Evolutionary conservation across 192 early-diverging fungal species (phyloP), one percentile per base, ranked within the genome.

Genomic region (Rhizophagus clarus): DNA sequence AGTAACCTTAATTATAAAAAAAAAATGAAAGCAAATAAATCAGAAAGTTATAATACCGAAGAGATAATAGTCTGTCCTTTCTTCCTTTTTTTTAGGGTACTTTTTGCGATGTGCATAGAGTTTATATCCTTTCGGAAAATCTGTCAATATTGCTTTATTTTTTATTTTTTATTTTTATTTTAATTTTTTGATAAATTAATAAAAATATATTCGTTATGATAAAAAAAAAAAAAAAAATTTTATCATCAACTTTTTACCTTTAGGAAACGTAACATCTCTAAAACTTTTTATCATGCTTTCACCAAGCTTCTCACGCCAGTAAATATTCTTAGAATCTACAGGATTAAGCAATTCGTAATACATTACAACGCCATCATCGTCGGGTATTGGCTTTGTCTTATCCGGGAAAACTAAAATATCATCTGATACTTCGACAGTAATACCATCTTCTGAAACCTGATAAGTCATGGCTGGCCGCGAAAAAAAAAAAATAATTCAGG

Each of bases 101-200:
- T 69, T 69, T 69, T 37, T 29, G 12, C 67, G 28, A 69, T 69
- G 67, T 22, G 28, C 67, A 12, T 69, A 69, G 22, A 69, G 67
- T 8, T 69, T 28, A 69, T 69, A 69, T 20, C 67, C 67, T 15
- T 37, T 26, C 22, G 67, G 67, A 29, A 29, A 69, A 69, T 69
- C 34, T 9, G 7, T 37, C 67, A 69, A 69, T 9, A 69, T 37
- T 14, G 67, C 67, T 69, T 29, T 67, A 8, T 67, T 28, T 56
- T 56, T 22, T 56, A n/a, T n/a, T n/a, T n/a, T n/a, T n/a, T n/a
- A n/a, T n/a, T n/a, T n/a, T n/a, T n/a, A n/a, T n/a, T n/a, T n/a
- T n/a, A n/a, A n/a, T 14, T 51, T 17, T 15, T 51, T 51, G 15
- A 17, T 51, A 7, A 7, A 56, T 56, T 56, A 51, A 56, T 56